These are phyloP conservation scores for Pichia sp. DNA, from an alignment of 1,139 yeast species.

Conservation along the genomic window DNA sequence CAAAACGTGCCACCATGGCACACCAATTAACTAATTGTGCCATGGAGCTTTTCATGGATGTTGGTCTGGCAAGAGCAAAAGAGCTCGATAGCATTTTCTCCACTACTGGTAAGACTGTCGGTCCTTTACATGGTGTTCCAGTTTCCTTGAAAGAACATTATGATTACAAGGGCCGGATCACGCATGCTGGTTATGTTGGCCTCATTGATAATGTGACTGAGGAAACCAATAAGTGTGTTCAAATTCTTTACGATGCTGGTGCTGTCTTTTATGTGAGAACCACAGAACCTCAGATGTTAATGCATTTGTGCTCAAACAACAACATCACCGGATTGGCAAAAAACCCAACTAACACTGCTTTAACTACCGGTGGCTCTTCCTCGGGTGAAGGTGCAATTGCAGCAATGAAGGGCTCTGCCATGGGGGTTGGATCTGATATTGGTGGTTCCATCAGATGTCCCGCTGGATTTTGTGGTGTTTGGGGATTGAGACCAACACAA, in stretches of 20 bases:
- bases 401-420: constrained; percentile 53
- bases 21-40: constrained; percentile 50
- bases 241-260: constrained; percentile 39
- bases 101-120: constrained; percentile 35
- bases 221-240: constrained; percentile 35
- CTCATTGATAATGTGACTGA: constrained; percentile 38
- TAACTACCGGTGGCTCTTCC: constrained; percentile 60
- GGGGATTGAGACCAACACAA: constrained; percentile 31
- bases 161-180: constrained; percentile 42
- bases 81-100: constrained; percentile 30
- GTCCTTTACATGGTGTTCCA: constrained; percentile 49
- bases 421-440: constrained; percentile 57
- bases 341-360: constrained; percentile 41
- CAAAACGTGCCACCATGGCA: constrained; percentile 40
- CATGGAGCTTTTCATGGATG: constrained; percentile 47
- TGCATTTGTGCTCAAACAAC: constrained; percentile 43
- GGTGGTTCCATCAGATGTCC: constrained; percentile 38
- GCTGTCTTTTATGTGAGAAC: constrained; percentile 50
- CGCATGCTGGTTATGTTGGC: constrained; percentile 46
- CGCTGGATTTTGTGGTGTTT: constrained; percentile 33
- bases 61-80: constrained; percentile 25
- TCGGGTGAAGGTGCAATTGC: constrained; percentile 68
- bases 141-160: constrained; percentile 57
- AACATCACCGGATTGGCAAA: constrained; percentile 40
- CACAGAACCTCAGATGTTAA: constrained; percentile 31